These are phyloP conservation scores for Penicillium frequentans DNA, from an alignment of 2,329 filamentous ascomycete species.

Conservation along the genomic window DNA sequence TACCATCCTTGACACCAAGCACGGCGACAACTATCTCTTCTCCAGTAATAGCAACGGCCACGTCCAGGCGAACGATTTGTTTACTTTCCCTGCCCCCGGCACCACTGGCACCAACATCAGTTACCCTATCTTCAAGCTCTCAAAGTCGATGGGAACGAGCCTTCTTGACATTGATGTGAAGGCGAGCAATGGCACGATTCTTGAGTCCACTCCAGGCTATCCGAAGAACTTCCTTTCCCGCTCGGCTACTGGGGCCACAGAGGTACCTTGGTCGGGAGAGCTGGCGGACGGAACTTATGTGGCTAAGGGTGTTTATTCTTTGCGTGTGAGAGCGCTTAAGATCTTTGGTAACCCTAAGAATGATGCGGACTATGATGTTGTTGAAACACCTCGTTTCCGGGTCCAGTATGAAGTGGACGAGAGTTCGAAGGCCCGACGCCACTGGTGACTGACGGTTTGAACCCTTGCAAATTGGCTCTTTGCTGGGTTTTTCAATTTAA, in stretches of 20 bases:
- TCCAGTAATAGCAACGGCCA: neutral
- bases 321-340: constrained; percentile 17
- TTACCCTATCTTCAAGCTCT: constrained; percentile 13
- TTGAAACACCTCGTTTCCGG: constrained; percentile 6
- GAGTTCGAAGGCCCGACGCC: too few relatives aligned
- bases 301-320: constrained; percentile 9
- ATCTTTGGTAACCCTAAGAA: constrained; percentile 13
- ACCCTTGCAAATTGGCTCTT: too few relatives aligned
- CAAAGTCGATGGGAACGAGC: constrained; percentile 16
- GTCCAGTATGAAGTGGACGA: neutral
- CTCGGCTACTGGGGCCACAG: neutral
- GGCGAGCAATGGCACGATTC: neutral
- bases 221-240: neutral
- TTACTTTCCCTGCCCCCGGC: neutral
- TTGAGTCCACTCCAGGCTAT: neutral
- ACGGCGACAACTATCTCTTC: neutral
- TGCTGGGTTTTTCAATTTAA: too few relatives aligned
- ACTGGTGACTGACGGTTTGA: too few relatives aligned
- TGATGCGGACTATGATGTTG: constrained; percentile 9
- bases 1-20: constrained; percentile 13
- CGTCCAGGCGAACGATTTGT: neutral
- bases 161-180: constrained; percentile 10
- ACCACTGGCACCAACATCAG: constrained; percentile 5
- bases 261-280: neutral
- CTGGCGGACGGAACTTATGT: constrained; percentile 12